Evolutionary conservation across 306 rosid species (phyloP), one percentile per base, ranked within the genome.

Genomic region (Begonia masoniana): DNA sequence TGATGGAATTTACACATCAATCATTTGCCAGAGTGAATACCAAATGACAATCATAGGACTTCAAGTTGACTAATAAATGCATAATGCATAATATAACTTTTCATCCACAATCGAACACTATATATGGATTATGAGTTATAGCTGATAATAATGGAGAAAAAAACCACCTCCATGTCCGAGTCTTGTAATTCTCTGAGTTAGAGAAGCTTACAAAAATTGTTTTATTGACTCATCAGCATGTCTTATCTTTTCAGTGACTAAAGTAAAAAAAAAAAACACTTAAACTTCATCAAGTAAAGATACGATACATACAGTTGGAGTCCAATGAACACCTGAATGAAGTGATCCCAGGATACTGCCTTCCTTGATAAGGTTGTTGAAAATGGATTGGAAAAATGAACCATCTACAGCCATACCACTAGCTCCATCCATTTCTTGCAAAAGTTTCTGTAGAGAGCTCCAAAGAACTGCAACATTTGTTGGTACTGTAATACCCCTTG

Each of bases 261-360:
- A 31, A 31, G 39, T 31, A 31, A 31, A 6, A 26, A 1, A 1
- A 31, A 31, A 31, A 31, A 4, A 31, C 62, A 48, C 31, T 31
- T 9, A 42, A 57, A 46, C 56, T 41, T 41, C 41, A 51, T 12
- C 13, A 36, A 43, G 23, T 19, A 21, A 16, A 15, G n/a, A 13
- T 36, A 47, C 35, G 14, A 51, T 49, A 76, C 93, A 65, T 78
- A 92, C 99, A 72, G 83, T 81, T 2, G 99, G 99, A 12, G 96
- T 92, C 99, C 99, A 92, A 65, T 86, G 88, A 52, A 86, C 84
- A 71, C 99, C 99, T 10, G 96, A 89, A 15, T 96, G 99, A 64
- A 92, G 75, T 43, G 88, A 83, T 48, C 99, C 99, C 36, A 77
- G 78, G 70, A 92, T 71, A 74, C 81, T 74, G 7, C 81, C 85